Percentiles rank a stretch among this genome's conserved stretches.
These are phyloP conservation scores for Phytophthora pluvialis DNA, from an alignment of 352 stramenopile genomes.

Conservation along the genomic window DNA sequence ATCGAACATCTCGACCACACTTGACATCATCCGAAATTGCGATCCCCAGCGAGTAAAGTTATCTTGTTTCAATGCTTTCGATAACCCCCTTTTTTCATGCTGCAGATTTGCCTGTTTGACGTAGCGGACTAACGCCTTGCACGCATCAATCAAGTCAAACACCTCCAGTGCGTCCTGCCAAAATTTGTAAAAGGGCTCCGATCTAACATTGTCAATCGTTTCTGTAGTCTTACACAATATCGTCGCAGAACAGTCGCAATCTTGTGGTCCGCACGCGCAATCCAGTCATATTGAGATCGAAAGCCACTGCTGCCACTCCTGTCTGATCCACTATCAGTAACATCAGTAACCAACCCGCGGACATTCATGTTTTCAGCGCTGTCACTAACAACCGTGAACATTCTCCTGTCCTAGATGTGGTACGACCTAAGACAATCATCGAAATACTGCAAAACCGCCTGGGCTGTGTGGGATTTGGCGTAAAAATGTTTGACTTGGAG, in stretches of 20 bases:
- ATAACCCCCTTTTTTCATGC: not conserved
- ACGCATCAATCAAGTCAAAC: not conserved
- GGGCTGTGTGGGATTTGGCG: not conserved
- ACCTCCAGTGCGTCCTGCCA: not conserved
- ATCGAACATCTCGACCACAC: not conserved
- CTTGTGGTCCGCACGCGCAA: not conserved
- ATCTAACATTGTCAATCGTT: not conserved
- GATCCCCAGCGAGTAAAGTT: not conserved
- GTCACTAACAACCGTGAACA: not conserved
- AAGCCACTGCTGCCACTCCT: not conserved
- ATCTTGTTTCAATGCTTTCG: not conserved
- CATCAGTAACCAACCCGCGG: not conserved
- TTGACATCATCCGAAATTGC: not conserved
- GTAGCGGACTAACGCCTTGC: not conserved
- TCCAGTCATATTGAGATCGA: not conserved
- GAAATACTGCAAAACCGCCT: not conserved
- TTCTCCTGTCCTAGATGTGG: not conserved
- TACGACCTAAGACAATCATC: not conserved
- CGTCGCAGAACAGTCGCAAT: not conserved
- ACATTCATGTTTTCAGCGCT: not conserved
- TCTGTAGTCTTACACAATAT: not conserved
- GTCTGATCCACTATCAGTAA: not conserved
- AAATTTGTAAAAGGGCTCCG: not conserved
- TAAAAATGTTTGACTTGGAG: conserved; percentile 1
- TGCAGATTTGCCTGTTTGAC: not conserved